Conservation (phyloP, 306 rosid species). For the Acacia melanoxylon region DNA sequence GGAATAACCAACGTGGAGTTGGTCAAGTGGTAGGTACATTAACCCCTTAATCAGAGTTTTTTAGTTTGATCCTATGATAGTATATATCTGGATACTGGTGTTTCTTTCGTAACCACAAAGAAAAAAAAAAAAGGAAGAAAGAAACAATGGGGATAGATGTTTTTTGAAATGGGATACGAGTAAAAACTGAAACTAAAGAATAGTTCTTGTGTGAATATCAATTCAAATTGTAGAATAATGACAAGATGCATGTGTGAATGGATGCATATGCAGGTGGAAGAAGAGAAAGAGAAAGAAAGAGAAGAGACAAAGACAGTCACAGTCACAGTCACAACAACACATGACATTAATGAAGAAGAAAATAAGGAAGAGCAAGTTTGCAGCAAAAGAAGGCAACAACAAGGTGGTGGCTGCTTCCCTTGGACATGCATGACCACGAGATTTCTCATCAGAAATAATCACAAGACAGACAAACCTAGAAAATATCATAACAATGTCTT, state of each 20-base stretch:
- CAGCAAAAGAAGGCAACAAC: conserved; percentile 33
- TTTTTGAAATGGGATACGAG: neutral
- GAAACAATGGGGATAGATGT: no score
- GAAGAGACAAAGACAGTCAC: conserved; percentile 39
- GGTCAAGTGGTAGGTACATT: no score
- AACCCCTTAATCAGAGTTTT: no score
- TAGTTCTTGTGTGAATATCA: neutral
- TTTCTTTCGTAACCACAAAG: no score
- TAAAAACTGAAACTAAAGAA: no score
- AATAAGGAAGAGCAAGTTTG: conserved; percentile 30
- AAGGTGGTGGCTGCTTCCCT: conserved; percentile 66
- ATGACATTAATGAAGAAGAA: conserved; percentile 29
- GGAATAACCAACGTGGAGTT: neutral
- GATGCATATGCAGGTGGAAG: conserved; percentile 59
- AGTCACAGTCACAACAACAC: conserved; percentile 13
- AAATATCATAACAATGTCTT: conserved; percentile 44
- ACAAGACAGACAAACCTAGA: conserved; percentile 49
- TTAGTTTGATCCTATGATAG: no score
- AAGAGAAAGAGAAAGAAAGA: conserved; percentile 53
- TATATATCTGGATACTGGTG: no score
- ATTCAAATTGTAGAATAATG: neutral
- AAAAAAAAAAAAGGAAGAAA: no score
- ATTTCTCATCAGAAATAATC: conserved; percentile 45
- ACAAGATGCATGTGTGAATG: neutral
- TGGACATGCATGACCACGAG: conserved; percentile 89